Evolutionary conservation across 306 rosid species (phyloP), one percentile per base, ranked within the genome.

Genomic region (Dicorynia guianensis): DNA sequence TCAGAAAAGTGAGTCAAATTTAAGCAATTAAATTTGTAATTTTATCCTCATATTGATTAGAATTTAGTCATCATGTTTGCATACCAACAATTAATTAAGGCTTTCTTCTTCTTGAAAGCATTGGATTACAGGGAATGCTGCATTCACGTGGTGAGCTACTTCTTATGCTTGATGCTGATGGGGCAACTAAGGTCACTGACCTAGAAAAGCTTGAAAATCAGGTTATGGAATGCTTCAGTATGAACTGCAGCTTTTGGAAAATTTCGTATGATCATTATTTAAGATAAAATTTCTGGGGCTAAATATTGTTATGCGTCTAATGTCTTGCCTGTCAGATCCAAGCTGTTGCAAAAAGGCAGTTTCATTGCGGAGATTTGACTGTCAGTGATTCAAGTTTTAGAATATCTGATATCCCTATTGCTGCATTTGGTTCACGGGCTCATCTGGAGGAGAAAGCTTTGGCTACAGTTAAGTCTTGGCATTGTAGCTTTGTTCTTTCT

Each of bases 91-190:
- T 83, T 90, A 79, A 87, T 86, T 86, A 82, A 86, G 87, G 91
- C 83, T 79, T 82, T 89, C 87, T 88, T 78, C 85, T 79, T 83
- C 67, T 82, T 76, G 91, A 86, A 94, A 91, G 94, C 94, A 91
- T 90, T 78, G 81, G 74, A 80, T 92, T 90, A 91, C 93, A 94
- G 98, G 98, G 98, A 55, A 94, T 94, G 95, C 82, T 94, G 81
- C 98, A 94, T 88, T 90, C 98, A 57, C 96, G 98, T 69, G 98
- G 98, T 81, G 97, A 94, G 71, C 71, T 94, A 79, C 93, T 94
- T 83, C 88, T 94, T 62, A 94, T 94, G 98, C 82, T 94, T 72
- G 98, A 94, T 80, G 98, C 98, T 74, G 98, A 94, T 88, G 98
- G 98, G 74, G 98, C 98, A 83, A 94, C 97, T 38, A 86, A 90